Evolutionary conservation across 345 rosid species (phyloP).

Genomic region (Crucihimalaya himalaica): DNA sequence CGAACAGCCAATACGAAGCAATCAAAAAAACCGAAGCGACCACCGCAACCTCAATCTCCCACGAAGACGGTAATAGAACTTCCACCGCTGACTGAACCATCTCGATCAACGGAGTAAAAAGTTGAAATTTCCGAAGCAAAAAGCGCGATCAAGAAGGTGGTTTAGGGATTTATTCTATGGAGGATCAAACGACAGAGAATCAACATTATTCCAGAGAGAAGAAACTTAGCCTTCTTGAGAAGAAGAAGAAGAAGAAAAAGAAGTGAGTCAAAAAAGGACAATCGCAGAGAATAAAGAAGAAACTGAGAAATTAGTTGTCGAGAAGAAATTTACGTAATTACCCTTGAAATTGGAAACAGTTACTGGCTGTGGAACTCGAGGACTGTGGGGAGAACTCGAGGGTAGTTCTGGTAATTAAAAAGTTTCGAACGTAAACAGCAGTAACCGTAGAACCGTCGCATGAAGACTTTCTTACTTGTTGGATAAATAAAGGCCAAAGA

Average conservation of each 20-base stretch:
- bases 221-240: conserved; percentile 22
- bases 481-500: no score
- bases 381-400: background rate
- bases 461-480: no score
- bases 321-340: background rate
- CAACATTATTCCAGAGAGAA: conserved; percentile 21
- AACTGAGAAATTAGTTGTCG: conserved; percentile 29
- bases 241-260: conserved; percentile 28
- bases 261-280: conserved; percentile 38
- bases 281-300: conserved; percentile 13
- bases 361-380: background rate
- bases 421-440: conserved; percentile 8
- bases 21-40: conserved; percentile 66
- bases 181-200: conserved; percentile 11
- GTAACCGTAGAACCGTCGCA: conserved; percentile 26
- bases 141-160: background rate
- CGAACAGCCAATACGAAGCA: conserved; percentile 63
- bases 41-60: conserved; percentile 81
- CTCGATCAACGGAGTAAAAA: conserved; percentile 37
- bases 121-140: background rate
- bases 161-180: background rate
- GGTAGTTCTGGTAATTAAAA: conserved; percentile 8
- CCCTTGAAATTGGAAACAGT: conserved; percentile 30
- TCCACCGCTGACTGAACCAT: conserved; percentile 44
- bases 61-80: conserved; percentile 74